A percentile compares a stretch with the other conserved stretches of the same genome.
These are phyloP conservation scores for Podila horticola DNA, from an alignment of 192 early-diverging fungal genomes.

Conservation along the genomic window DNA sequence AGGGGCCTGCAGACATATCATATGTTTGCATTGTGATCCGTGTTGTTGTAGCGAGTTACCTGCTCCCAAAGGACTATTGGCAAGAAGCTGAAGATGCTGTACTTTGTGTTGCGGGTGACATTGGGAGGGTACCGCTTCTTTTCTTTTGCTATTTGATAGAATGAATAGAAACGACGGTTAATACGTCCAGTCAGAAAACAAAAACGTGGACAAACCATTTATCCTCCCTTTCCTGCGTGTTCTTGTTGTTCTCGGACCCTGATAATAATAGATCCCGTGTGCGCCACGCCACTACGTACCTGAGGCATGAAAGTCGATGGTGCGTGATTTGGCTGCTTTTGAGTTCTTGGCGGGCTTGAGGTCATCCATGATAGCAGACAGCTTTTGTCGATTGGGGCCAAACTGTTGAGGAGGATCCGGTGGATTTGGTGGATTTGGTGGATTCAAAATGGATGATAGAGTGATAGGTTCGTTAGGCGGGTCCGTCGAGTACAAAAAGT, in stretches of 20 bases:
- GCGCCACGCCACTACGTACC: conserved; percentile 21
- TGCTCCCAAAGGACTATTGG: conserved; percentile 87
- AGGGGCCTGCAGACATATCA: too few relatives aligned
- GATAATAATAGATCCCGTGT: neutral
- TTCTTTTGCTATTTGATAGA: conserved; percentile 46
- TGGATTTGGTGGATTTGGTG: neutral
- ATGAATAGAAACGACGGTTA: conserved; percentile 7
- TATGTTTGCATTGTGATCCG: too few relatives aligned
- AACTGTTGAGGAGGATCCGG: conserved; percentile 14
- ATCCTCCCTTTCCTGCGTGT: too few relatives aligned
- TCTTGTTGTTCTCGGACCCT: too few relatives aligned
- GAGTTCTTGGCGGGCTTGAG: conserved; percentile 41
- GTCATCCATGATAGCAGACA: conserved; percentile 47
- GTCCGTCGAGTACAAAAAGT: too few relatives aligned
- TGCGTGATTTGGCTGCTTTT: conserved; percentile 55
- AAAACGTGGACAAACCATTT: neutral
- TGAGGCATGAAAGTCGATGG: conserved; percentile 57
- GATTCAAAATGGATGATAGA: conserved; percentile 2
- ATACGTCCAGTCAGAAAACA: neutral
- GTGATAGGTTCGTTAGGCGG: too few relatives aligned
- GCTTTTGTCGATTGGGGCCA: conserved; percentile 35
- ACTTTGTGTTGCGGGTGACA: conserved; percentile 89
- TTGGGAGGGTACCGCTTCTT: conserved; percentile 79
- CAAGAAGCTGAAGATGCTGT: conserved; percentile 82
- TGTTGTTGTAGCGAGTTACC: conserved; percentile 34